Evolutionary conservation across 345 rosid species (phyloP), one percentile per base, ranked within the genome.

Genomic region (Triadica sebifera): DNA sequence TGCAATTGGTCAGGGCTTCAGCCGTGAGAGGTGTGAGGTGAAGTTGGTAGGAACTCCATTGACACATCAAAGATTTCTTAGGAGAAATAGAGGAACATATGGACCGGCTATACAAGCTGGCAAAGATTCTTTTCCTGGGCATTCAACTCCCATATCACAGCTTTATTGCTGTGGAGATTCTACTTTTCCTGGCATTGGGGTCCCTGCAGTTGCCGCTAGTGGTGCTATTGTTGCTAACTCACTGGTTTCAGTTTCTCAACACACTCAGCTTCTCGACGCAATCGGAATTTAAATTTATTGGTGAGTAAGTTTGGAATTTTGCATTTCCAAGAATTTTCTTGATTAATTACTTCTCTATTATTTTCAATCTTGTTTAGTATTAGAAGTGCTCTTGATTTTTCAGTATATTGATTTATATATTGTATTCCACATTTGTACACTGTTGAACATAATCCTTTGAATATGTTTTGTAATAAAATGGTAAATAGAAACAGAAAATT

Each of bases 151-250:
- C 16, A 83, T 94, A 47, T 78, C 89, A 0, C 96, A 90, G 79
- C 93, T 94, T 50, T 81, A 87, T 81, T 89, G 93, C 74, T 92
- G 97, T 5, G 96, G 97, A 15, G 97, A 94, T 79, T 94, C 98
- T 3, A 94, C 97, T 56, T 94, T 94, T 79, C 97, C 97, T 0
- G 98, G 97, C 73, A 90, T 90, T 24, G 96, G 97, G 12, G 92
- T 94, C 75, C 97, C 95, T 34, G 98, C 97, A 19, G 93, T 94
- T 64, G 96, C 96, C 55, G 96, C 97, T 52, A 90, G 98, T 61
- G 97, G 98, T 2, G 95, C 97, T 25, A 94, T 92, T 64, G 97
- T 94, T 59, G 98, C 96, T 4, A 94, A 90, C 78, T 89, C 98
- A 3, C 80, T 90, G 12, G 96, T 92, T 58, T 78, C 96, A 0